phyloP scores from a whole-genome alignment of 768 basidiomycete species.

The Peribolospora kevripleyi region DNA sequence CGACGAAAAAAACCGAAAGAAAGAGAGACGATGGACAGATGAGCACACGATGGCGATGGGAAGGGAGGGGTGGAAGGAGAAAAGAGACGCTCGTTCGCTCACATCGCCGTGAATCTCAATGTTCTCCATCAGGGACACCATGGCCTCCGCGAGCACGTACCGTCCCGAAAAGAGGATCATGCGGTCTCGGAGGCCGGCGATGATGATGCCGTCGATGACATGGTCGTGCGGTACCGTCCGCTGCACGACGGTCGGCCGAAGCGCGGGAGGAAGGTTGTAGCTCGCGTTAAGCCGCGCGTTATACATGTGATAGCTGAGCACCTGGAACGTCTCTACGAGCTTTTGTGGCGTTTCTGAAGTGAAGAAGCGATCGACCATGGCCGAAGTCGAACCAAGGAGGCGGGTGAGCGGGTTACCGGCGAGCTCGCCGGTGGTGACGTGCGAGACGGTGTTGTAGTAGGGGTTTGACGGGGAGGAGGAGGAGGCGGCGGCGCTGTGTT shows the following conservation, averaged over 20 bases:
- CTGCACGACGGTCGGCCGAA: conserved; percentile 1
- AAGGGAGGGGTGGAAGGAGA: too few species aligned
- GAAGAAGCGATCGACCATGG: too few species aligned
- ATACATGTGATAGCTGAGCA: too few species aligned
- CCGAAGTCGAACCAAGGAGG: too few species aligned
- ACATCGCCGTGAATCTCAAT: background rate
- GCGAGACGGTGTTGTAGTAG: too few species aligned
- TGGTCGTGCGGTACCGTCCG: background rate
- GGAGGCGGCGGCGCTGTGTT: too few species aligned
- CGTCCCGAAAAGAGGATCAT: background rate
- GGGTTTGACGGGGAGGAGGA: too few species aligned
- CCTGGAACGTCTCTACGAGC: too few species aligned
- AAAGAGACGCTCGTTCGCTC: too few species aligned
- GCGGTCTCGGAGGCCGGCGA: background rate
- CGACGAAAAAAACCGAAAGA: background rate
- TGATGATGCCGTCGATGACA: background rate
- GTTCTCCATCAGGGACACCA: background rate
- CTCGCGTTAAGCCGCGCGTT: background rate
- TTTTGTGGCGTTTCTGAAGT: too few species aligned
- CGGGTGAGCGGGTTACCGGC: too few species aligned
- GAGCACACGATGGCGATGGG: background rate
- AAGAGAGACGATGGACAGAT: background rate
- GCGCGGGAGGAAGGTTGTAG: background rate
- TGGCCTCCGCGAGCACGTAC: background rate
- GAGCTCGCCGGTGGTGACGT: too few species aligned